phyloP scores from a whole-genome alignment of 2,329 filamentous ascomycete genomes.

The Anthostomella pinea region DNA sequence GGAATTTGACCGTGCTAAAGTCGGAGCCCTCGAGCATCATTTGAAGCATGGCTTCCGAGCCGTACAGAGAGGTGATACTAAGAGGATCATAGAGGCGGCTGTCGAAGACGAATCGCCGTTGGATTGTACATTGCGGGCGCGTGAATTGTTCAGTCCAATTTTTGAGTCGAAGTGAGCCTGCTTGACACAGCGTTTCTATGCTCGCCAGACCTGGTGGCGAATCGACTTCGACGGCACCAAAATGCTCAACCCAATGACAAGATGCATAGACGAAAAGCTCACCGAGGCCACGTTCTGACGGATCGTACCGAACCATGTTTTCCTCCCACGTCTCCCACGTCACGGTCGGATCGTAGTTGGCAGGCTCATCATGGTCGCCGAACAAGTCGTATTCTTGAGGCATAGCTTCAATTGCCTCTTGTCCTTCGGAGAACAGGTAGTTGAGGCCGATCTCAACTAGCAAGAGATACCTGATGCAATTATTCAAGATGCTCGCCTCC shows the following conservation, averaged over 20 bases:
- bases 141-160: slow-evolving; percentile 34
- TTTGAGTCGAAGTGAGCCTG: slow-evolving; percentile 26
- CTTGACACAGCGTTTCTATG: slow-evolving; percentile 22
- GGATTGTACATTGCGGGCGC: slow-evolving; percentile 30
- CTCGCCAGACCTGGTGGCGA: slow-evolving; percentile 12
- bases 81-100: slow-evolving; percentile 34
- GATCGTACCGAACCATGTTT: slow-evolving; percentile 23
- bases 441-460: slow-evolving; percentile 27
- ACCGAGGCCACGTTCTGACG: not conserved
- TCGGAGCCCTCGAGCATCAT: too few species aligned
- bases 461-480: slow-evolving; percentile 26
- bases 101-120: slow-evolving; percentile 30
- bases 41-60: slow-evolving; percentile 31
- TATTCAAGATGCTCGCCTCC: slow-evolving; percentile 23
- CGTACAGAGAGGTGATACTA: slow-evolving; percentile 33
- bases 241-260: slow-evolving; percentile 34
- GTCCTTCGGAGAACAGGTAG: slow-evolving; percentile 29
- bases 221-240: slow-evolving; percentile 22
- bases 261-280: slow-evolving; percentile 33
- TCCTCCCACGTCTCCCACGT: too few species aligned
- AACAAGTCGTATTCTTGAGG: slow-evolving; percentile 26
- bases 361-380: slow-evolving; percentile 21
- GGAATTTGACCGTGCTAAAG: slow-evolving; percentile 16
- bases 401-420: slow-evolving; percentile 17
- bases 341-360: too few species aligned